Conservation (phyloP, 2,329 filamentous ascomycete genomes). For the Cyclaneusma minus region DNA sequence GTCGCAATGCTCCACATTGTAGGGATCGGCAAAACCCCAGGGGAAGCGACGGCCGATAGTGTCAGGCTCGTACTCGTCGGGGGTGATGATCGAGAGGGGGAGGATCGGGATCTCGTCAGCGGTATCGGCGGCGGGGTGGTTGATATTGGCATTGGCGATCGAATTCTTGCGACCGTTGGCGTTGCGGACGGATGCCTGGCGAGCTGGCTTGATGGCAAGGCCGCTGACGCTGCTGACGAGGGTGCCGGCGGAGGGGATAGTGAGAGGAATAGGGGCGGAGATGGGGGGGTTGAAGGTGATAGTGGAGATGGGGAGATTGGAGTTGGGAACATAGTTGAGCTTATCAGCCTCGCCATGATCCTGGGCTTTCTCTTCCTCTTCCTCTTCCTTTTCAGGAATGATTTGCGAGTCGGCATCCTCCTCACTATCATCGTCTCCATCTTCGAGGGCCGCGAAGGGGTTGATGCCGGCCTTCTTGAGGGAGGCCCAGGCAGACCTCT, state of each 20-base stretch:
- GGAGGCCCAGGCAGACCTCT: conserved; percentile 79
- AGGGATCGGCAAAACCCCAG: conserved; percentile 93
- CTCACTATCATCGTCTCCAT: conserved; percentile 62
- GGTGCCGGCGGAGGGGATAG: conserved; percentile 21
- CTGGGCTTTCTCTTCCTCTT: conserved; percentile 18
- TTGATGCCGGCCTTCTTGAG: conserved; percentile 77
- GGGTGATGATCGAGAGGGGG: conserved; percentile 85
- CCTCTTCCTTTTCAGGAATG: conserved; percentile 42
- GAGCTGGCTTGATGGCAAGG: conserved; percentile 16
- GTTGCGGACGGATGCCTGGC: conserved; percentile 15
- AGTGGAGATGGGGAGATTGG: conserved; percentile 22
- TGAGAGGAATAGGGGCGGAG: conserved; percentile 18
- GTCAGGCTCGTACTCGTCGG: conserved; percentile 73
- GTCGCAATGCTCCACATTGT: conserved; percentile 84
- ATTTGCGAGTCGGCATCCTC: conserved; percentile 28
- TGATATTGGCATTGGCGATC: conserved; percentile 27
- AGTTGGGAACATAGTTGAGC: conserved; percentile 11
- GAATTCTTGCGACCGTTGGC: conserved; percentile 22
- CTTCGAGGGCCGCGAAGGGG: conserved; percentile 69
- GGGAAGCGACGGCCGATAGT: conserved; percentile 78
- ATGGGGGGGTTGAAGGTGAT: conserved; percentile 11
- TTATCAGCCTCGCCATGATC: conserved; percentile 13
- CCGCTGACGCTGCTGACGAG: not conserved
- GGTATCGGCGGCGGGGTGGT: conserved; percentile 26
- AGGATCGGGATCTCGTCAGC: conserved; percentile 51